phyloP scores from a whole-genome alignment of 495 filamentous ascomycete species.

The Podospora pseudopauciseta region DNA sequence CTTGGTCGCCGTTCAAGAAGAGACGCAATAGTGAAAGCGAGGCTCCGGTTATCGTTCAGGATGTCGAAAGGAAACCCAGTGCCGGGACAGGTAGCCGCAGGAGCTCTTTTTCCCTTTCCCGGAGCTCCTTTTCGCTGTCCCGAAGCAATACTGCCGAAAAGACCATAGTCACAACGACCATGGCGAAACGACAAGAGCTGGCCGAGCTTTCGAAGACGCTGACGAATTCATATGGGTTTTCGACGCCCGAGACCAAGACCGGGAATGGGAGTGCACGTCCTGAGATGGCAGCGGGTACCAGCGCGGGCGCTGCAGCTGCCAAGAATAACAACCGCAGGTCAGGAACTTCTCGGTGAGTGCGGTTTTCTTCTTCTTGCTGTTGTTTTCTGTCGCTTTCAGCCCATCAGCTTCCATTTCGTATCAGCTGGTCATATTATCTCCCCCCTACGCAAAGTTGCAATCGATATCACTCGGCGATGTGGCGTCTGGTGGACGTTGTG shows the following conservation, averaged over 20 bases:
- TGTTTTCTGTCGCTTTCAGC: background rate
- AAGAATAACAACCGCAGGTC: slow-evolving; percentile 19
- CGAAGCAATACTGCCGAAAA: background rate
- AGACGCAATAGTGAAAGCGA: background rate
- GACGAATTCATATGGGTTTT: background rate
- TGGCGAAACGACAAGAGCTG: background rate
- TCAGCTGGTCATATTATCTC: background rate
- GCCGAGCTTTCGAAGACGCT: background rate
- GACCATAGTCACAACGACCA: background rate
- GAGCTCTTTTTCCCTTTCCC: background rate
- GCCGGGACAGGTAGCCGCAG: background rate
- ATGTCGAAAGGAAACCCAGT: background rate
- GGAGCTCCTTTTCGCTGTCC: background rate
- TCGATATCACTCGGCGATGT: background rate
- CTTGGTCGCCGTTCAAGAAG: background rate
- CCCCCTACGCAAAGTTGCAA: background rate
- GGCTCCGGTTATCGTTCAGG: background rate
- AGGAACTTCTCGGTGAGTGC: slow-evolving; percentile 21
- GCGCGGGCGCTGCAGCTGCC: slow-evolving; percentile 2
- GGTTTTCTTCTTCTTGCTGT: background rate
- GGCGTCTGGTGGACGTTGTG: background rate
- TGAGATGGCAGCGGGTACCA: background rate
- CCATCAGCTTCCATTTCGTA: background rate
- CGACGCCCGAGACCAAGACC: background rate
- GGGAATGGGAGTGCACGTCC: background rate